A percentile compares a stretch with the other conserved stretches of the same genome.
Evolutionary conservation across 106 monocot genomes (phyloP).

Genomic region (Cymbidium sinense): DNA sequence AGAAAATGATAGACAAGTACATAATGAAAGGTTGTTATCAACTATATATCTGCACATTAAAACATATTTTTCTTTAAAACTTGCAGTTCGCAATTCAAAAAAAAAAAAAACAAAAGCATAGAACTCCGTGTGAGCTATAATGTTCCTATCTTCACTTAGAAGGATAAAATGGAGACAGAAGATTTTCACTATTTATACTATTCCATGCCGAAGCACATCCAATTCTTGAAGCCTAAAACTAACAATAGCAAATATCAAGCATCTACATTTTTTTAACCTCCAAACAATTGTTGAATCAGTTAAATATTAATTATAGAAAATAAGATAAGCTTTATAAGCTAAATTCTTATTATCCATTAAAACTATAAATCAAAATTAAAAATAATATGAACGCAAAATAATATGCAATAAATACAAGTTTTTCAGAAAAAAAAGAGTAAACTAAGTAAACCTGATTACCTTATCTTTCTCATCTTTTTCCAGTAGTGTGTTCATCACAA

Average conservation of each 20-base stretch:
- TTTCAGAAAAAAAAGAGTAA: neutral
- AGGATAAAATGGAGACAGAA: too few species aligned
- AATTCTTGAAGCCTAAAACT: too few species aligned
- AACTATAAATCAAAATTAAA: neutral
- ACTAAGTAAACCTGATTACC: constrained; percentile 21
- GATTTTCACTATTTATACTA: too few species aligned
- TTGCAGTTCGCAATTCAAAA: too few species aligned
- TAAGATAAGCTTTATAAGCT: neutral
- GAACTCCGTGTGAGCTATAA: too few species aligned
- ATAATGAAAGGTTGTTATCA: too few species aligned
- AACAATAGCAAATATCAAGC: neutral
- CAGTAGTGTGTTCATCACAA: constrained; percentile 69
- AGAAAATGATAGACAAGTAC: too few species aligned
- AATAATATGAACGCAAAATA: neutral
- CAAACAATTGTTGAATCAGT: neutral
- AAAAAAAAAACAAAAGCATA: too few species aligned
- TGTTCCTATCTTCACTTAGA: too few species aligned
- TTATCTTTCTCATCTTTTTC: constrained; percentile 65
- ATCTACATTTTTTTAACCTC: neutral
- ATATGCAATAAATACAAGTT: neutral
- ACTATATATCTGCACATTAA: too few species aligned
- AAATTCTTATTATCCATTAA: neutral
- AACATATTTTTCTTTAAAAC: too few species aligned
- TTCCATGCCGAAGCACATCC: neutral
- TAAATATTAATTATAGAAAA: neutral